Evolutionary conservation across 169 alveolate genomes (phyloP), one percentile per base, ranked within the genome.

Genomic region (Hepatocystis sp.): DNA sequence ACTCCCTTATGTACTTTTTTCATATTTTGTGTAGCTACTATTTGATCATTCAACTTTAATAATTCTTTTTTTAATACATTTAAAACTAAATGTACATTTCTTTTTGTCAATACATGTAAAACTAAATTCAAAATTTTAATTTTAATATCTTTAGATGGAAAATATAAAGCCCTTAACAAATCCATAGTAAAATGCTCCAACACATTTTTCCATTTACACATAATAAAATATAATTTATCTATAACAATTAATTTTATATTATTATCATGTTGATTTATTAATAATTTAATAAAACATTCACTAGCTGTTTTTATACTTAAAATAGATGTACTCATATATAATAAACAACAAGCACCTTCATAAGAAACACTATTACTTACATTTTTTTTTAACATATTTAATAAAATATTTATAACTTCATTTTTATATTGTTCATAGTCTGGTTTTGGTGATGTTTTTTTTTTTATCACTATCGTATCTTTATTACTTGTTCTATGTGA

Each of bases 221-320:
- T 78, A 32, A 84, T 61, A 21, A 68, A 84, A 71, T 90, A 89
- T 19, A 90, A 46, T 5, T 56, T 68, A 17, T 61, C 85, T 0
- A 94, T 36, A 15, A 91, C 88, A 44, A 94, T 84, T 67, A 97
- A 67, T 84, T 97, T 97, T 19, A 97, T 96, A 89, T 97, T 97
- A 67, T 96, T 93, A 64, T 97, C 99, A 56, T 97, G 95, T 40
- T 96, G 96, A 49, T 95, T 96, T 76, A 93, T 84, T 47, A 97
- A 67, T 17, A 97, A 88, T 61, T 95, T 94, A 15, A 96, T 89
- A 67, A 95, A 93, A n/a, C 95, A 93, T 49, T 94, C 91, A n/a
- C 96, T 95, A 2, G 99, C 98, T 11, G 95, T 90, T 76, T 94
- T 93, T 23, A 96, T 84, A 5, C 96, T 95, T 32, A 93, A 84